Conservation (phyloP, 305 asterid species). For the Plantago coronopus region DNA sequence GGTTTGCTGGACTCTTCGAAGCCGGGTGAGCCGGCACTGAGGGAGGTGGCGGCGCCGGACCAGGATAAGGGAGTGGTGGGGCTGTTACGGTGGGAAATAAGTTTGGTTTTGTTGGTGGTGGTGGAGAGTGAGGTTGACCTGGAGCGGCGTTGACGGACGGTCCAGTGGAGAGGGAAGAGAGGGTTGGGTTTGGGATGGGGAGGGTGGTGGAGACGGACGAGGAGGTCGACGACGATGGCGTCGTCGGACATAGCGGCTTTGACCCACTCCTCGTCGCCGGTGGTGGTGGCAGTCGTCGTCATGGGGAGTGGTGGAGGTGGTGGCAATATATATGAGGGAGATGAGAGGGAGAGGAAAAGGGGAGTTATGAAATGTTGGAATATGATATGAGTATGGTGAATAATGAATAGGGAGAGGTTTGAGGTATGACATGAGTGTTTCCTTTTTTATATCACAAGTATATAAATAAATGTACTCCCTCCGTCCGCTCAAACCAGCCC, state of each 20-base stretch:
- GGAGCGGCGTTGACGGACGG: constrained; percentile 76
- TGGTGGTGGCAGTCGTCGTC: constrained; percentile 29
- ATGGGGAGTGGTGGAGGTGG: constrained; percentile 15
- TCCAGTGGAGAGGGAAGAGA: constrained; percentile 53
- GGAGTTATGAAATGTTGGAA: constrained; percentile 8
- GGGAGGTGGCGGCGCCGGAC: constrained; percentile 58
- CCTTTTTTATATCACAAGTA: no score
- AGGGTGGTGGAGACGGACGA: constrained; percentile 40
- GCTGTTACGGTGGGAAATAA: constrained; percentile 50
- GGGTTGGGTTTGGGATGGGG: constrained; percentile 22
- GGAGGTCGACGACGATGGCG: constrained; percentile 64
- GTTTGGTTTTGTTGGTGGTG: constrained; percentile 30
- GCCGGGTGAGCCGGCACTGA: constrained; percentile 48
- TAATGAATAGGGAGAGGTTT: constrained; percentile 20
- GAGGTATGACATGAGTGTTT: constrained; percentile 34
- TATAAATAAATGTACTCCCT: no score
- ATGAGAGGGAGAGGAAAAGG: not conserved
- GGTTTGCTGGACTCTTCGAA: constrained; percentile 45
- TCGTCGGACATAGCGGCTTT: constrained; percentile 59
- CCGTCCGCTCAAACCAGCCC: no score
- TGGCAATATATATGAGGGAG: constrained; percentile 1
- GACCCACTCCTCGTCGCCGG: constrained; percentile 65
- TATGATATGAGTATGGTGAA: constrained; percentile 18
- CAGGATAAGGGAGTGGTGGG: constrained; percentile 84
- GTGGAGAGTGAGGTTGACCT: constrained; percentile 26